Base-by-base conservation (phyloP, 2,329 filamentous ascomycete genomes). In the Malbranchea cinnamomea region DNA sequence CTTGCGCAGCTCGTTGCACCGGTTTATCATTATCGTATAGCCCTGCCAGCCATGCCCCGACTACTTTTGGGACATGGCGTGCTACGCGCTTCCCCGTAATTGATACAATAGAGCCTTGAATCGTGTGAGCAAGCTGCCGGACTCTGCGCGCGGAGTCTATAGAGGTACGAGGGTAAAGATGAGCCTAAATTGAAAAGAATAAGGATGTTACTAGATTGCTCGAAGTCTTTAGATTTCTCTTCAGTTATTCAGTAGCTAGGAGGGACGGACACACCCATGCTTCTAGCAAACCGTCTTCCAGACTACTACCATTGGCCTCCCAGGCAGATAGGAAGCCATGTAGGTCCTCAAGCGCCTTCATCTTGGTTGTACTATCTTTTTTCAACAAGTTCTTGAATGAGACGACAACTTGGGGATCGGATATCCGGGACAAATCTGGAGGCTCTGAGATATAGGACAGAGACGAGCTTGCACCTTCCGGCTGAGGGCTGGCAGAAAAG, bases 301-400 rank as follows among this genome's bases (percentile, higher is more conserved):
- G 60, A 18, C 74, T 76, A 15, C 67, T 71, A 41, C 66, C 60
- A 32, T 63, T 42, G 12, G 45, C 37, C 65, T 68, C 49, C 50
- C 65, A 23, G 54, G 65, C 52, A 61, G 67, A 63, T 22, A 81
- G 61, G 47, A 78, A 68, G 19, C 67, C 52, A 27, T 82, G 65
- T 12, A 98, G 57, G 30, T 95, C 87, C 44, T 95, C 85, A 16
- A 98, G 61, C 0, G 82, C 87, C 52, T 87, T 93, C 5, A 78
- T 68, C 51, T 93, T 92, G 21, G 89, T 98, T 7, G 74, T 92
- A 46, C 76, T 78, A 58, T 94, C 87, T 56, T 89, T 92, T 59
- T 95, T 98, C 29, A 76, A 67, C 3, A 94, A 58, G 43, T 91
- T 93, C 56, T 94, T 92, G 59, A 94, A 82, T n/a, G 76, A 73